Percentiles rank a stretch among this genome's conserved stretches.
Evolutionary conservation across 176 grass and related monocot species (phyloP).

Genomic region (Triticum dicoccoides): DNA sequence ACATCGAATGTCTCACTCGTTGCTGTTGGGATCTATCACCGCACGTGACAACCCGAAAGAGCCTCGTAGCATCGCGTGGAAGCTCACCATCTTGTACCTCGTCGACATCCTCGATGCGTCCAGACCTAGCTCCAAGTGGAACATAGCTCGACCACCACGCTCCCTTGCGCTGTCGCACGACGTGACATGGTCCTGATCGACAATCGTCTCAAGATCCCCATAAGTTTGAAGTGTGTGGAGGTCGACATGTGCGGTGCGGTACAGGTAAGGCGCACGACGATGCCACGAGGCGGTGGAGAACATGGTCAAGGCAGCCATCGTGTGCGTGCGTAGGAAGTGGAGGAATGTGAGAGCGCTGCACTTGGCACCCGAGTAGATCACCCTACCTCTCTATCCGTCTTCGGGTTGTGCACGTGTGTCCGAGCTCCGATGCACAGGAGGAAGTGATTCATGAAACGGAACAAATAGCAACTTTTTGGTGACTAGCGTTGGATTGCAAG

Average conservation of each 20-base stretch:
- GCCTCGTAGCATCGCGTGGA: too few species aligned
- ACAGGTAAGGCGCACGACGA: constrained; percentile 34
- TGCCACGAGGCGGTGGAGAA: constrained; percentile 39
- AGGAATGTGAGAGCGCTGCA: constrained; percentile 56
- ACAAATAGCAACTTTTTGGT: too few species aligned
- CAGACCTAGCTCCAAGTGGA: too few species aligned
- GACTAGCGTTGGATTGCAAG: too few species aligned
- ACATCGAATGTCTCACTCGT: too few species aligned
- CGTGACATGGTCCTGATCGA: constrained; percentile 46
- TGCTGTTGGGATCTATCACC: too few species aligned
- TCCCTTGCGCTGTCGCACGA: constrained; percentile 19
- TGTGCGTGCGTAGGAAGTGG: constrained; percentile 57
- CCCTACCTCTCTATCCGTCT: constrained; percentile 45
- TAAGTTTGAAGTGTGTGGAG: constrained; percentile 30
- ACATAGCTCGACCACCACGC: background rate
- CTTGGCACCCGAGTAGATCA: constrained; percentile 42
- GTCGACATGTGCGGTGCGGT: constrained; percentile 36
- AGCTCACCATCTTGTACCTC: too few species aligned
- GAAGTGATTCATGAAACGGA: too few species aligned
- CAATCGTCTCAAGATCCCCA: constrained; percentile 28
- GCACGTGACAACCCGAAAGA: too few species aligned
- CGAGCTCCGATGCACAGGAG: too few species aligned
- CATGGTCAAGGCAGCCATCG: constrained; percentile 37
- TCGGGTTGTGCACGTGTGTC: background rate
- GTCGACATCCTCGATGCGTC: too few species aligned